phyloP scores from a whole-genome alignment of 2,329 filamentous ascomycete genomes.

The Penicillium polonicum region DNA sequence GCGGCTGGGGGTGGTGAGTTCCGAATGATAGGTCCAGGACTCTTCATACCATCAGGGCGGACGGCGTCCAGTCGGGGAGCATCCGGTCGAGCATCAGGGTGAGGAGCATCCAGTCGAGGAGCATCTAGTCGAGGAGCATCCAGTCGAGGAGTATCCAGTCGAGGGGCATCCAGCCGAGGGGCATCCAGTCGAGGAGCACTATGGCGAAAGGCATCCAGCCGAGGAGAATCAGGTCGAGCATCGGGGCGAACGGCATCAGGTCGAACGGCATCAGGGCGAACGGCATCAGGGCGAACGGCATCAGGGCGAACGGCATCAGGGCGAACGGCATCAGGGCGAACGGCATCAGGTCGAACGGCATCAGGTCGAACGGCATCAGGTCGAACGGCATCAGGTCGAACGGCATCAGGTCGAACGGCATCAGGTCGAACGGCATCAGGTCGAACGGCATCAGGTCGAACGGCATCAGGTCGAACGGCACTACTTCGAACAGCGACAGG shows the following conservation, averaged over 20 bases:
- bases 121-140: too few species aligned
- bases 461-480: constrained; percentile 24
- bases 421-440: constrained; percentile 24
- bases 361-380: constrained; percentile 25
- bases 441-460: not conserved
- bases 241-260: not conserved
- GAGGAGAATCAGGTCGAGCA: constrained; percentile 5
- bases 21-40: constrained; percentile 27
- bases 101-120: not conserved
- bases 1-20: constrained; percentile 40
- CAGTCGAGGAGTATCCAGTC: constrained; percentile 12
- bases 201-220: not conserved
- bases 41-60: constrained; percentile 28
- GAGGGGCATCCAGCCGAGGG: too few species aligned
- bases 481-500: constrained; percentile 24
- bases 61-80: not conserved
- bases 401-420: not conserved
- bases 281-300: constrained; percentile 24
- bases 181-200: not conserved
- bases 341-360: not conserved
- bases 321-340: constrained; percentile 13
- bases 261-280: constrained; percentile 17
- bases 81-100: constrained; percentile 24
- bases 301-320: constrained; percentile 14
- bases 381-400: constrained; percentile 24